Evolutionary conservation across 805 yeast genomes (phyloP), one percentile per base, ranked within the genome.

Genomic region (Saccharomyces cerevisiae): DNA sequence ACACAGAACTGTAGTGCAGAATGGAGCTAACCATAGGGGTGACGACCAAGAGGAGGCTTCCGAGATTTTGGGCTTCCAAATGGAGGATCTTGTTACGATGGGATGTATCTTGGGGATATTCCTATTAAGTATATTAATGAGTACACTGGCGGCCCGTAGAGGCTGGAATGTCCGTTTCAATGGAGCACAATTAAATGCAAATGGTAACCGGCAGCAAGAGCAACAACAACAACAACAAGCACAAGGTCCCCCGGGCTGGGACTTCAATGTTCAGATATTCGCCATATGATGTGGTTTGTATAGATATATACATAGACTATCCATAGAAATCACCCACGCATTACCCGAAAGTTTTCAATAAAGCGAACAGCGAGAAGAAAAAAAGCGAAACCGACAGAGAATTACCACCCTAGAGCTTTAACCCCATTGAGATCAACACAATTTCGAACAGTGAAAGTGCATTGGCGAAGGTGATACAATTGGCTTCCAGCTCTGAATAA

Each of bases 141-240:
- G 68, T 31, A 55, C 56, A 6, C 5, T 65, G 4, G 68, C 64
- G 1, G 56, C 53, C 4, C 55, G 65, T 27, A 54, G 64, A 27
- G 66, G 64, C 13, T 65, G 68, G 69, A 65, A 66, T 48, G 59
- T 67, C n/a, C 53, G 62, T 21, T 47, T 65, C 21, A 64, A 63
- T 26, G 67, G 67, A 6, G 29, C 61, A 0, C 57, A 52, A 9
- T 22, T 54, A 3, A 36, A 46, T 50, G 48, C 46, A 2, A 8
- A 47, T 48, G 36, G 41, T 3, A 53, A 51, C 31, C 48, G 47
- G 32, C 24, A 47, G 41, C 17, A 49, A 46, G 53, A 47, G 32
- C 41, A 10, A 14, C 50, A 50, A 36, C 53, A 27, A 36, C n/a
- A n/a, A n/a, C 36, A 43, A 11, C 46, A 29, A 49, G 47, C 26